Evolutionary conservation across 306 rosid genomes (phyloP).

Genomic region (Citrullus amarus): DNA sequence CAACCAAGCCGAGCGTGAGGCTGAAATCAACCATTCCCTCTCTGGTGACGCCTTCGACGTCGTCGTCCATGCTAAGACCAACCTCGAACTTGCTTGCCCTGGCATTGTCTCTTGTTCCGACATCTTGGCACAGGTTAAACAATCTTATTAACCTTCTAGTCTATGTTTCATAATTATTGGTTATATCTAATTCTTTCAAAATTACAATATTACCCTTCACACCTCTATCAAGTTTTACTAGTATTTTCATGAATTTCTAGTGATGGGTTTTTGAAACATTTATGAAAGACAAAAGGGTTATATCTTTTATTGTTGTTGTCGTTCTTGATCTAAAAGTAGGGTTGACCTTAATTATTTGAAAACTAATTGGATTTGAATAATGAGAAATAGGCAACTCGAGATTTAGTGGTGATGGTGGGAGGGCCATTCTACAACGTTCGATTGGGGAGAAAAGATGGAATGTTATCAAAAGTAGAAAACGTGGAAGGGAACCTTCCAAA

Average conservation of each 20-base stretch:
- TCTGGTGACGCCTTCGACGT: slow-evolving; percentile 3
- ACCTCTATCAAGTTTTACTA: too few species aligned
- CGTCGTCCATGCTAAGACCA: background rate
- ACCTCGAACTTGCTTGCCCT: background rate
- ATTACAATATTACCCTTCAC: too few species aligned
- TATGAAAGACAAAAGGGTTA: too few species aligned
- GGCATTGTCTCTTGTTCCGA: slow-evolving; percentile 7
- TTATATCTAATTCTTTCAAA: too few species aligned
- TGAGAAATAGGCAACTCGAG: background rate
- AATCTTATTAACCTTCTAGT: too few species aligned
- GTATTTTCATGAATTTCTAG: too few species aligned
- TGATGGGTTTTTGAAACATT: too few species aligned
- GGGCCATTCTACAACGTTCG: background rate
- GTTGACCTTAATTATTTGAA: too few species aligned
- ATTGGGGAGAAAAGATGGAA: background rate
- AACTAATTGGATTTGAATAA: too few species aligned
- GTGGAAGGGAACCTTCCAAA: background rate
- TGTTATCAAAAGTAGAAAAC: background rate
- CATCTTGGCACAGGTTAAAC: background rate
- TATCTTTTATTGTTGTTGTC: too few species aligned
- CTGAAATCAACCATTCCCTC: slow-evolving; percentile 8
- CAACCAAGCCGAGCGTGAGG: background rate
- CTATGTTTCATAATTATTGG: too few species aligned
- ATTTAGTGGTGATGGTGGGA: slow-evolving; percentile 4
- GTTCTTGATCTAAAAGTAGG: too few species aligned